phyloP scores from a whole-genome alignment of 106 monocot genomes.

The Triglochin maritima region DNA sequence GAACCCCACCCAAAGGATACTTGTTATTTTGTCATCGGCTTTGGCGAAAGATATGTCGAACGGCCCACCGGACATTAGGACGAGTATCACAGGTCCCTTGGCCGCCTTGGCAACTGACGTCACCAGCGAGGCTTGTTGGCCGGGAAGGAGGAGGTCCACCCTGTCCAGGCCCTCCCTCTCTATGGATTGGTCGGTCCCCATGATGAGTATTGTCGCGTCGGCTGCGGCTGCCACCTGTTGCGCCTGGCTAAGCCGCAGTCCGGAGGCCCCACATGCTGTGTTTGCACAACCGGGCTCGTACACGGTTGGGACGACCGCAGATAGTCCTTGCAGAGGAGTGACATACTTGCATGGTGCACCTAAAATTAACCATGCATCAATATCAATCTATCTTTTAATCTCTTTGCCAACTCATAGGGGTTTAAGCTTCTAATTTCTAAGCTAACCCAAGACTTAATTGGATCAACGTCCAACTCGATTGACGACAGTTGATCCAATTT shows the following conservation, averaged over 20 bases:
- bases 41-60: conserved; percentile 80
- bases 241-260: conserved; percentile 52
- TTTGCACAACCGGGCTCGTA: conserved; percentile 58
- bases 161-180: conserved; percentile 74
- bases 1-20: conserved; percentile 92
- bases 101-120: conserved; percentile 60
- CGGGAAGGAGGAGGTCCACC: conserved; percentile 53
- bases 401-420: too few species aligned
- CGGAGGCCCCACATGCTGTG: conserved; percentile 42
- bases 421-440: too few species aligned
- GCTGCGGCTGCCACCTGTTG: conserved; percentile 52
- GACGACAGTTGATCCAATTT: background rate
- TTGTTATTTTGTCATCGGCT: conserved; percentile 28
- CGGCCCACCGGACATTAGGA: conserved; percentile 93
- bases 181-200: conserved; percentile 73
- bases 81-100: conserved; percentile 77
- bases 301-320: conserved; percentile 22
- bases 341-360: conserved; percentile 79
- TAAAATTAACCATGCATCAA: background rate
- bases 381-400: background rate
- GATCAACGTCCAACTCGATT: background rate
- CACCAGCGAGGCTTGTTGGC: conserved; percentile 56
- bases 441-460: too few species aligned
- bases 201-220: conserved; percentile 65
- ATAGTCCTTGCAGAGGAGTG: conserved; percentile 75